Conservation (phyloP, 257 asterid species). For the Solanum bulbocastanum region DNA sequence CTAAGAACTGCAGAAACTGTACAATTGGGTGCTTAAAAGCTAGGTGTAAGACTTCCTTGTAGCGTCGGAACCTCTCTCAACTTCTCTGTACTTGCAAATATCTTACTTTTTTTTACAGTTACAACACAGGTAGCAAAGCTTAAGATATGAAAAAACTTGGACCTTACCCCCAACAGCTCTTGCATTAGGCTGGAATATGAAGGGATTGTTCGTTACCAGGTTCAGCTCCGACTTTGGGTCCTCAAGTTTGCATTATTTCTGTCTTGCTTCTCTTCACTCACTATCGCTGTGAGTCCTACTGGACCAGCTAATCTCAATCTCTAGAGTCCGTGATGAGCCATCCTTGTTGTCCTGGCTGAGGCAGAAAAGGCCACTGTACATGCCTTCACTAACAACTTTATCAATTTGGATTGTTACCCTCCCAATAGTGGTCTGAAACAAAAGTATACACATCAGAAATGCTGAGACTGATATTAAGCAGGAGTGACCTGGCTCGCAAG, state of each 20-base stretch:
- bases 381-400: constrained; percentile 73
- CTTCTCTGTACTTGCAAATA: not conserved
- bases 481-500: not conserved
- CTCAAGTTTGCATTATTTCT: not conserved
- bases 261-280: constrained; percentile 6
- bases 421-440: constrained; percentile 61
- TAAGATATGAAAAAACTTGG: not conserved
- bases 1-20: not conserved
- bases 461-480: not conserved
- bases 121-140: not conserved
- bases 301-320: constrained; percentile 72
- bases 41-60: not conserved
- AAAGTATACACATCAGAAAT: constrained; percentile 3
- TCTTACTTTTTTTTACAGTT: not conserved
- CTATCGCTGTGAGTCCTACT: constrained; percentile 26
- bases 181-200: not conserved
- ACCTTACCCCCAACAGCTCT: not conserved
- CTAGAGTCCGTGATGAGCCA: constrained; percentile 49
- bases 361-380: constrained; percentile 48
- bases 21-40: not conserved
- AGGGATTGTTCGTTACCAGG: not conserved
- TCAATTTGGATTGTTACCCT: constrained; percentile 65
- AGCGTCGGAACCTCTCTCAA: not conserved
- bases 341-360: constrained; percentile 49
- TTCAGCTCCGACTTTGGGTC: not conserved